Evolutionary conservation across 192 early-diverging fungal genomes (phyloP).

Genomic region (Spizellomyces punctatus): DNA sequence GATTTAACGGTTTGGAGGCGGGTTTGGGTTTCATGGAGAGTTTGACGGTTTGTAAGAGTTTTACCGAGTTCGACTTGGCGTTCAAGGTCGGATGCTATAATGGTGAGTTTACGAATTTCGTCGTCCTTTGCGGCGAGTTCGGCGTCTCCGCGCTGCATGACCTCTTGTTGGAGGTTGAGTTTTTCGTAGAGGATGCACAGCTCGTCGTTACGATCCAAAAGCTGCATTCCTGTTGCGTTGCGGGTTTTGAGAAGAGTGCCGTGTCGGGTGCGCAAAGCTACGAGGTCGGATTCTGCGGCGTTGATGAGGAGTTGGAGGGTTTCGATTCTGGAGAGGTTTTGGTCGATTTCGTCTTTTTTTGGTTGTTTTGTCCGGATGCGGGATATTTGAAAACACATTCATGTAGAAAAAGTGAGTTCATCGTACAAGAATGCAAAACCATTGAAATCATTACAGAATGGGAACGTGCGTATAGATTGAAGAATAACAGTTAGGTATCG

Average conservation of each 20-base stretch:
- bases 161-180: slow-evolving; percentile 49
- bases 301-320: slow-evolving; percentile 57
- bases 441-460: too few species aligned
- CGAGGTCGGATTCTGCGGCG: slow-evolving; percentile 56
- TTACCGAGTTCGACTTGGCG: slow-evolving; percentile 50
- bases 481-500: not conserved
- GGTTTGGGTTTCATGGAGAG: slow-evolving; percentile 28
- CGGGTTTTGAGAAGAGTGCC: slow-evolving; percentile 54
- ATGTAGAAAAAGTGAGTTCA: not conserved
- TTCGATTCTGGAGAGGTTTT: slow-evolving; percentile 60
- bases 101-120: slow-evolving; percentile 48
- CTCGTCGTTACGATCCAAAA: slow-evolving; percentile 66
- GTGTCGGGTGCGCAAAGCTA: slow-evolving; percentile 48
- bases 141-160: slow-evolving; percentile 45
- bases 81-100: slow-evolving; percentile 42
- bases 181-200: slow-evolving; percentile 63
- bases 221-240: slow-evolving; percentile 53
- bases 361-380: not conserved
- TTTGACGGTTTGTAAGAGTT: slow-evolving; percentile 12
- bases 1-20: slow-evolving; percentile 25
- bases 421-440: too few species aligned
- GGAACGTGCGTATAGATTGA: too few species aligned
- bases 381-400: not conserved
- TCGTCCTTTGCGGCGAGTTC: slow-evolving; percentile 41
- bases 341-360: slow-evolving; percentile 57